Percentiles rank a stretch among this genome's conserved stretches.
These are phyloP conservation scores for Wickerhamiella kazuoi DNA, from an alignment of 805 yeast genomes.

Conservation along the genomic window DNA sequence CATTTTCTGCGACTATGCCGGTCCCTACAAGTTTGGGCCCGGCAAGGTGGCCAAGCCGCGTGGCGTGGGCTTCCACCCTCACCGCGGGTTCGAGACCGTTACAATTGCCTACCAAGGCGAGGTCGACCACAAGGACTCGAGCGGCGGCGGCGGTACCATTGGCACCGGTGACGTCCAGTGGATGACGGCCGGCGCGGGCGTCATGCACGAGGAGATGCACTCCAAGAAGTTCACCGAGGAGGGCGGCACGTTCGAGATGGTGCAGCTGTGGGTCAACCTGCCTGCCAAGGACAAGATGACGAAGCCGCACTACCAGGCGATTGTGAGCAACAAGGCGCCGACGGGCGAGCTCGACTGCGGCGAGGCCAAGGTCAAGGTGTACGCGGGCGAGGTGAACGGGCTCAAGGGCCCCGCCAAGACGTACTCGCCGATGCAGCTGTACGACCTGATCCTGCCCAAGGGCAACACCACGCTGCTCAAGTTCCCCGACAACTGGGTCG, in stretches of 20 bases:
- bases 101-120: conserved; percentile 46
- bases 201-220: conserved; percentile 66
- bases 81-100: conserved; percentile 63
- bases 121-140: conserved; percentile 69
- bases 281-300: conserved; percentile 45
- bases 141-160: conserved; percentile 59
- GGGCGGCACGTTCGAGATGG: conserved; percentile 38
- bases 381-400: conserved; percentile 61
- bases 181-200: conserved; percentile 83
- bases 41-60: conserved; percentile 2
- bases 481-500: conserved; percentile 43
- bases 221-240: conserved; percentile 6
- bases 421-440: conserved; percentile 62
- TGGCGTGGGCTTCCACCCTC: conserved; percentile 37
- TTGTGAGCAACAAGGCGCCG: conserved; percentile 52
- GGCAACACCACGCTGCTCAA: conserved; percentile 47
- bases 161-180: conserved; percentile 72
- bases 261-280: conserved; percentile 77
- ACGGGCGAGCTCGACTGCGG: conserved; percentile 40
- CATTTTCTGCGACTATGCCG: conserved; percentile 8
- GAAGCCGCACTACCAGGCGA: conserved; percentile 61
- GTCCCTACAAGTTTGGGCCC: conserved; percentile 6
- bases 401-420: conserved; percentile 56
- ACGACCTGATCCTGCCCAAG: conserved; percentile 45
- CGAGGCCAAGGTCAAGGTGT: conserved; percentile 47